Base-by-base conservation (phyloP, 148 eudicot genomes). In the Rhododendron ferrugineum region DNA sequence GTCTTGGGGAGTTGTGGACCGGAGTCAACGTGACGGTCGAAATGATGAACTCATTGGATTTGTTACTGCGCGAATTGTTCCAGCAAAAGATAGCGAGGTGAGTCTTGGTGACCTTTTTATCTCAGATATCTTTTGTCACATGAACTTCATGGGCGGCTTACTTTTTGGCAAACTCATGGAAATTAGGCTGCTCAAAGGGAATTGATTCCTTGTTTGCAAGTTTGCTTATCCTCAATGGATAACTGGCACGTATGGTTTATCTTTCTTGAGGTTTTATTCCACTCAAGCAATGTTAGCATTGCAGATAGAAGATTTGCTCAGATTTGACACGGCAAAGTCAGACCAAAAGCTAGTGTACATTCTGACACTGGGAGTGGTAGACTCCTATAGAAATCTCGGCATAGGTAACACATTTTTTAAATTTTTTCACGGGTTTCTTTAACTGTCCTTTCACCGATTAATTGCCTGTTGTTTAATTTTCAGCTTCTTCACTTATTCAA, bases 1-100 rank as follows among this genome's bases (percentile, higher is more conserved):
- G 79, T 94, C 98, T 10, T 97, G 99, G 99, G 98, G 98, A 86
- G 98, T 98, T 91, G 99, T 97, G 87, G 99, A 97, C 86, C 91
- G 92, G 40, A 93, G 83, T 91, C 94, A 94, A 64, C 92, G 96
- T 37, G 84, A 86, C 87, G 88, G 87, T 84, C 92, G 89, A 82
- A 88, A 89, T 89, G 96, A 97, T 83, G 93, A 95, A 86, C 98
- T 97, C 81, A 87, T 97, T 87, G 99, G 99, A 82, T 97, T 97
- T 89, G 93, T 95, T 89, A 95, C 99, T 82, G 93, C 91, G 30
- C 90, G 96, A 86, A 85, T 90, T 79, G 92, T 93, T 83, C 78
- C 86, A 34, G 98, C 96, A 72, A 93, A 90, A 90, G 96, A 94
- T 46, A 95, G 98, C 83, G 99, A 97, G 95, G 99, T 94, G 89